Base-by-base conservation (phyloP, 2,329 filamentous ascomycete species). In the Nannizziopsis barbatae region DNA sequence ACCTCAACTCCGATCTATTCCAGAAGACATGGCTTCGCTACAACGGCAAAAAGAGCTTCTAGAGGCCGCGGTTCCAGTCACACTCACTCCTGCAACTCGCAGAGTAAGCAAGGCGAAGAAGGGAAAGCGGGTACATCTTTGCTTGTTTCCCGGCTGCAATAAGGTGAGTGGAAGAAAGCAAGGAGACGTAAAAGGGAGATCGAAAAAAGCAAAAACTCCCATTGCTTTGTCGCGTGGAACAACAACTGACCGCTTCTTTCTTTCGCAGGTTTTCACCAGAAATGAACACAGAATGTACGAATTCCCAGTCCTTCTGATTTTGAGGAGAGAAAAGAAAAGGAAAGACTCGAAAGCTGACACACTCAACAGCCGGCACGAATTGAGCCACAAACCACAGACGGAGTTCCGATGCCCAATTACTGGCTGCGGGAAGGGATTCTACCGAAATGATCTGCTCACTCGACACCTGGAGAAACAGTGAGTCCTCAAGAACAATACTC, bases 71-170 rank as follows among this genome's bases (percentile, higher is more conserved):
- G 46, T 41, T 4, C 51, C 51, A 22, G 32, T 71, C 42, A 67
- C 67, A 47, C 73, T 71, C 50, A 74, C 71, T 22, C 71, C 71
- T 17, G 73, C 70, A 15, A 73, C 71, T 32, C 67, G 67, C 54
- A 67, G 71, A 44, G 66, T 73, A 54, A 74, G 71, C 61, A 74
- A 73, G 57, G 71, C 71, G 10, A 74, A 72, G 61, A 74, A 74
- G 57, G 71, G 71, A 27, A 73, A 73, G 58, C 67, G 70, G 45
- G 71, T 74, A 11, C 71, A 74, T 55, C 64, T 64, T 7, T 74
- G 71, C 55, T 64, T 71, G 50, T 70, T 61, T 51, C 67, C 68
- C 12, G 69, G 70, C 35, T 74, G 71, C 55, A 63, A 62, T 52
- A 74, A 74, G 65, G 70, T 72, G 53, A 51, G 46, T 41, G 65